Conservation (phyloP, 352 stramenopile species). For the Peronospora destructor region DNA sequence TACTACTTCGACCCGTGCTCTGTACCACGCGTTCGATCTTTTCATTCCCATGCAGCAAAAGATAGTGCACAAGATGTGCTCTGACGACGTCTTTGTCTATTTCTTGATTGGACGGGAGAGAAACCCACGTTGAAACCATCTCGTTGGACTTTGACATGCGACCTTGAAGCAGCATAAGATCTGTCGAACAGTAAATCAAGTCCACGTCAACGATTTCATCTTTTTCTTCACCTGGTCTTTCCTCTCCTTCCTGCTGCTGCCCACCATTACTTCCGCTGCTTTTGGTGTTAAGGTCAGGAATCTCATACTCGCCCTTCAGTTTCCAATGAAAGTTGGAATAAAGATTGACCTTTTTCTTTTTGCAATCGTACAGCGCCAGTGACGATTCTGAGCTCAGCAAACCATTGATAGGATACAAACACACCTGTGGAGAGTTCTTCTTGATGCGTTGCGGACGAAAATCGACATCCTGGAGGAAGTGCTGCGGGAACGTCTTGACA, state of each 20-base stretch:
- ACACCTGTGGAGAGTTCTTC: slow-evolving; percentile 55
- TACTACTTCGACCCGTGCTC: slow-evolving; percentile 34
- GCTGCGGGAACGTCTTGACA: slow-evolving; percentile 79
- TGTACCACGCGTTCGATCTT: slow-evolving; percentile 67
- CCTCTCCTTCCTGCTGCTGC: slow-evolving; percentile 6
- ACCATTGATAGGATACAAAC: slow-evolving; percentile 71
- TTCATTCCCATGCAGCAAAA: slow-evolving; percentile 68
- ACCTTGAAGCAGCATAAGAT: slow-evolving; percentile 78
- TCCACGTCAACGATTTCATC: slow-evolving; percentile 46
- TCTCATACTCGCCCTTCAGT: slow-evolving; percentile 55
- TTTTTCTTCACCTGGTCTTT: slow-evolving; percentile 6
- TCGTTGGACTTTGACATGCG: slow-evolving; percentile 24
- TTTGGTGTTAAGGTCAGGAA: slow-evolving; percentile 36
- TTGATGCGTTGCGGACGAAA: slow-evolving; percentile 83
- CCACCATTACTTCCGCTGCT: slow-evolving; percentile 7
- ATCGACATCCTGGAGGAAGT: slow-evolving; percentile 79
- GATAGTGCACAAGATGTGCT: slow-evolving; percentile 75
- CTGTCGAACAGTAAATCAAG: slow-evolving; percentile 71
- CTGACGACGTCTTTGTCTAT: slow-evolving; percentile 43
- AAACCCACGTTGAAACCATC: slow-evolving; percentile 72
- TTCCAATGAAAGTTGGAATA: slow-evolving; percentile 82
- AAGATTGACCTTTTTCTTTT: slow-evolving; percentile 39
- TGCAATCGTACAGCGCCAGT: slow-evolving; percentile 61
- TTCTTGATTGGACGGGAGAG: slow-evolving; percentile 59
- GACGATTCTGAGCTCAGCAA: slow-evolving; percentile 62